A percentile compares a stretch with the other conserved stretches of the same genome.
These are phyloP conservation scores for Biscogniauxia marginata DNA, from an alignment of 2,329 filamentous ascomycete genomes.

Conservation along the genomic window DNA sequence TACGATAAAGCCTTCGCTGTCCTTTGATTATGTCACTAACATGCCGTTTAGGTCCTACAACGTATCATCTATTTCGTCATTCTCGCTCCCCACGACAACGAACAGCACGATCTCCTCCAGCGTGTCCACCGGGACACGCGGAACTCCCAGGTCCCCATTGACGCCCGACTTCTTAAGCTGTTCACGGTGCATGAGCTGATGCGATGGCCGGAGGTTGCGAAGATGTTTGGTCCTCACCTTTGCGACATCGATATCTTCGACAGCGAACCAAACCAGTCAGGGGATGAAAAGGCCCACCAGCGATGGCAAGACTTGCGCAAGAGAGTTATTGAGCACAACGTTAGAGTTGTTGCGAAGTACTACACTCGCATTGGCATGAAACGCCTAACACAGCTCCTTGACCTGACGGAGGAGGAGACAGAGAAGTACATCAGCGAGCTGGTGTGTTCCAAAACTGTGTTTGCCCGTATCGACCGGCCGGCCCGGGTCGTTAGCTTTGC, in stretches of 20 bases:
- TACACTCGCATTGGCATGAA: slow-evolving; percentile 96
- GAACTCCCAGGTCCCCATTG: slow-evolving; percentile 72
- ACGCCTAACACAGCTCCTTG: slow-evolving; percentile 84
- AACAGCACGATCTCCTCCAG: slow-evolving; percentile 95
- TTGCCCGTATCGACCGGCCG: slow-evolving; percentile 94
- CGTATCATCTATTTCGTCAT: slow-evolving; percentile 98
- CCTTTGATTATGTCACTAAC: slow-evolving; percentile 13
- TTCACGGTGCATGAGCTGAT: slow-evolving; percentile 97
- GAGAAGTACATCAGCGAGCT: slow-evolving; percentile 98
- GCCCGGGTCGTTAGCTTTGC: slow-evolving; percentile 91
- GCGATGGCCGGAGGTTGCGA: slow-evolving; percentile 93
- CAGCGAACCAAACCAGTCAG: slow-evolving; percentile 58
- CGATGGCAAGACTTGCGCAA: slow-evolving; percentile 95
- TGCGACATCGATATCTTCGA: slow-evolving; percentile 90
- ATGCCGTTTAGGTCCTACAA: slow-evolving; percentile 68
- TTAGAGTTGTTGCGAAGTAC: slow-evolving; percentile 96
- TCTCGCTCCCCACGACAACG: slow-evolving; percentile 94
- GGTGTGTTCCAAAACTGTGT: slow-evolving; percentile 96
- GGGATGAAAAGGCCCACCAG: slow-evolving; percentile 76
- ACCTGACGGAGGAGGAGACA: slow-evolving; percentile 91
- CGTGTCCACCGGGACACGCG: slow-evolving; percentile 84
- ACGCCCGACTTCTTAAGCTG: slow-evolving; percentile 84
- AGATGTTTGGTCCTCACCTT: slow-evolving; percentile 85
- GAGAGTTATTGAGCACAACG: slow-evolving; percentile 98
- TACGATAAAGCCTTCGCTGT: slow-evolving; percentile 45